Base-by-base conservation (phyloP, 768 basidiomycete species). In the Rhodotorula sphaerocarpa region DNA sequence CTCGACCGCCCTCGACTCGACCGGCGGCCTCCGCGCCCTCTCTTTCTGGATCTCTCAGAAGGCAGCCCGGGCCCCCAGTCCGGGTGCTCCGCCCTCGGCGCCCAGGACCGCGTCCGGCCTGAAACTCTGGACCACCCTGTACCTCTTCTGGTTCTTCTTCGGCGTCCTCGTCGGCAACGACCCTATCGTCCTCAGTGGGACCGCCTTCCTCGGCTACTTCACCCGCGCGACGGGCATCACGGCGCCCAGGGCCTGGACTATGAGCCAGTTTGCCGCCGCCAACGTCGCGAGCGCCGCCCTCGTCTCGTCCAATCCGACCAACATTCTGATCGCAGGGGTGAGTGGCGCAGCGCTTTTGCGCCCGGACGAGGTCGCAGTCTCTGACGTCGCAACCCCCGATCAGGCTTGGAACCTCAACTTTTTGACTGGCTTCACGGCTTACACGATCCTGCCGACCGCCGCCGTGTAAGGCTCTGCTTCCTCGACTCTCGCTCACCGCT, bases 251-350 rank as follows among this genome's bases (percentile, higher is more conserved):
- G 75, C 78, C 0, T 80, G 76, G 75, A 72, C 78, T 10, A 79
- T 78, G 69, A 74, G 75, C 34, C 78, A 79, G 61, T 80, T 80
- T 65, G 61, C 71, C 23, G 71, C 71, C 21, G 74, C 74, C 14
- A 76, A 76, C 57, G 72, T 74, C 83, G 81, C 80, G 11, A 80
- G 79, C 23, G 79, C 79, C 23, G 77, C 82, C 1, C 77, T 83
- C 11, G 88, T 95, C 52, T 85, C 90, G 3, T 87, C 86, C 0
- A 97, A 96, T 72, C 90, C 88, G 3, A 97, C 93, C 2, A 97
- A 96, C 71, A 84, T 95, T 27, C 86, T 97, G 50, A 83, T 95
- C 28, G 87, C 88, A 53, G 89, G 88, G 56, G 70, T 71, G 30
- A 45, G 64, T 43, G n/a, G n/a, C n/a, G n/a, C n/a, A n/a, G n/a